phyloP scores from a whole-genome alignment of 805 yeast genomes.

The Pichia sporocuriosa region DNA sequence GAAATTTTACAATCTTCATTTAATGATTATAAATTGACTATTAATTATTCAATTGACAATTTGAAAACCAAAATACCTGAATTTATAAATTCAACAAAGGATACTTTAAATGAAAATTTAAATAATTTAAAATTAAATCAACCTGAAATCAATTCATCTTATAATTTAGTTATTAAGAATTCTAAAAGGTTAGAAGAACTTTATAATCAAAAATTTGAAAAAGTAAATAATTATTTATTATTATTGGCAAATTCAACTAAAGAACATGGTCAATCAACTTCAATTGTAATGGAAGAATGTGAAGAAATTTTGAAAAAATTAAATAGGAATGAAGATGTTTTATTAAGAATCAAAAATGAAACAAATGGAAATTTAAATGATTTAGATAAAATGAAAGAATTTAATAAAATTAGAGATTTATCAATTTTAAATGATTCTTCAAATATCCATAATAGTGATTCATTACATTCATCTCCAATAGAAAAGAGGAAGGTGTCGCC shows the following conservation, averaged over 20 bases:
- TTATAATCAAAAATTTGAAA: constrained; percentile 41
- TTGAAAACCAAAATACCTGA: constrained; percentile 33
- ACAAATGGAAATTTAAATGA: constrained; percentile 8
- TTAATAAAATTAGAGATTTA: constrained; percentile 11
- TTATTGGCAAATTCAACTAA: constrained; percentile 39
- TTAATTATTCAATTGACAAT: constrained; percentile 36
- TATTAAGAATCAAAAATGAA: constrained; percentile 14
- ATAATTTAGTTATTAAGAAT: constrained; percentile 42
- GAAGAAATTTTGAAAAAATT: constrained; percentile 36
- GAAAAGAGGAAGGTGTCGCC: constrained; percentile 6
- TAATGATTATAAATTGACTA: constrained; percentile 42
- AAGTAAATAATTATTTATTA: constrained; percentile 37
- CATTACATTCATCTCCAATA: neutral
- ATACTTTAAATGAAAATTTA: constrained; percentile 32
- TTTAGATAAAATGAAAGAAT: constrained; percentile 10
- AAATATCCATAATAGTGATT: neutral
- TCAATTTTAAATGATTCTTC: constrained; percentile 10
- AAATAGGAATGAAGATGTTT: constrained; percentile 22
- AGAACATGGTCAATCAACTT: constrained; percentile 43
- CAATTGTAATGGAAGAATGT: constrained; percentile 38
- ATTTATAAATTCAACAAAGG: constrained; percentile 33
- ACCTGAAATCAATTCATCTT: constrained; percentile 41
- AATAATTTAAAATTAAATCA: constrained; percentile 37
- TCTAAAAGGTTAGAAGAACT: constrained; percentile 43
- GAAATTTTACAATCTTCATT: constrained; percentile 50